Conservation (phyloP, 306 rosid genomes). For the Nissolia schottii region DNA sequence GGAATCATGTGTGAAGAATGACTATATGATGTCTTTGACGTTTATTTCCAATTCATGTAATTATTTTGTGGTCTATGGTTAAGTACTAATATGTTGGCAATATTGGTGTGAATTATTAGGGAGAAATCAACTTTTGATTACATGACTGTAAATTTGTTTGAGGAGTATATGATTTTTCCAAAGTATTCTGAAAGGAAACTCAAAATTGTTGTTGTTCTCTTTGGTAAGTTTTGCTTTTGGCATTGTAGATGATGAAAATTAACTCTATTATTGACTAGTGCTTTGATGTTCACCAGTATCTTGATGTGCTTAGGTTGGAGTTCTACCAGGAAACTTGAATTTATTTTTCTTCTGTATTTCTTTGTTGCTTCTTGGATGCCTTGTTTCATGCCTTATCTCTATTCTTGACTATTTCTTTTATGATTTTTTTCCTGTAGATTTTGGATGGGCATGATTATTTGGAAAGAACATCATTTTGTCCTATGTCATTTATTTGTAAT, state of each 20-base stretch:
- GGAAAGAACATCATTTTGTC: too few relatives aligned
- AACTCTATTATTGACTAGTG: not conserved
- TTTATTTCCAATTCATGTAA: not conserved
- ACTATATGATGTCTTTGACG: not conserved
- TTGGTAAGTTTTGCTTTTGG: conserved; percentile 59
- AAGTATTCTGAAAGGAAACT: conserved; percentile 97
- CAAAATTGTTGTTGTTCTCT: conserved; percentile 83
- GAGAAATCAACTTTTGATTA: conserved; percentile 78
- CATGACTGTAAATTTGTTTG: conserved; percentile 92
- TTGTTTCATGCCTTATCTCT: too few relatives aligned
- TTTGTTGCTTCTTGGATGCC: too few relatives aligned
- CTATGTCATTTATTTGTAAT: too few relatives aligned
- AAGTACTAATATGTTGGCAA: not conserved
- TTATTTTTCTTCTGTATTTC: too few relatives aligned
- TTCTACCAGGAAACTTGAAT: too few relatives aligned
- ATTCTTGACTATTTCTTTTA: too few relatives aligned
- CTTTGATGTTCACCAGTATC: not conserved
- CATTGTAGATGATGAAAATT: conserved; percentile 19
- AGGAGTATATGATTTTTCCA: conserved; percentile 89
- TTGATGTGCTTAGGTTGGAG: not conserved
- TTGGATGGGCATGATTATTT: too few relatives aligned
- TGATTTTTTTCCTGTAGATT: too few relatives aligned
- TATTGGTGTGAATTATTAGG: conserved; percentile 48
- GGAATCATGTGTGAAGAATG: not conserved
- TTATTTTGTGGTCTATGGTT: not conserved